Percentiles rank a stretch among this genome's conserved stretches.
Evolutionary conservation across 1,284 basidiomycete genomes (phyloP).

Genomic region (Ganoderma multipileum): DNA sequence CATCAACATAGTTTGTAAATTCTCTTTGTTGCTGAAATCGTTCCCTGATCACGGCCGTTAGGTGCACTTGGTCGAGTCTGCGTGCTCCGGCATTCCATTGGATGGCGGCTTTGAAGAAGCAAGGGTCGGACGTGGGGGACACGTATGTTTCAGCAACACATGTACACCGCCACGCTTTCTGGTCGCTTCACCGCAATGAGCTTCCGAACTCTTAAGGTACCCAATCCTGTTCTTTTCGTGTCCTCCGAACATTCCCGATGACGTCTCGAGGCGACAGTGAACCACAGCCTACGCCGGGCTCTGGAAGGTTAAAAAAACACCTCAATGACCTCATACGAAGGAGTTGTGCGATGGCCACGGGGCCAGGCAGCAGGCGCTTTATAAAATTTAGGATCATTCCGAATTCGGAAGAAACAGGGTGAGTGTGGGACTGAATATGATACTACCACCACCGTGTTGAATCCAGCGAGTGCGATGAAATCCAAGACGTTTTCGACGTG

Average conservation of each 20-base stretch:
- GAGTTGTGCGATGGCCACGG: neutral
- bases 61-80: neutral
- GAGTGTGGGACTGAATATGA: conserved; percentile 13
- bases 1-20: neutral
- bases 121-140: neutral
- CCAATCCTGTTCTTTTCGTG: neutral
- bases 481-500: neutral
- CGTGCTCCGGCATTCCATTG: neutral
- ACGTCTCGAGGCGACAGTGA: neutral
- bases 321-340: neutral
- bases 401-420: conserved; percentile 23
- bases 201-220: neutral
- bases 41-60: neutral
- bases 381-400: conserved; percentile 3
- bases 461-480: neutral
- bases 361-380: neutral
- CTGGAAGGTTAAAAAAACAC: neutral
- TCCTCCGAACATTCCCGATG: conserved; percentile 20
- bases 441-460: neutral
- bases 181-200: neutral
- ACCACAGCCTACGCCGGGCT: neutral
- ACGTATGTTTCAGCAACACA: neutral
- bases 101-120: neutral
- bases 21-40: neutral
- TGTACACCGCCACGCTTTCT: neutral